A percentile compares a stretch with the other conserved stretches of the same genome.
Conservation (phyloP, 345 rosid species). For the Melastoma malabathricum region DNA sequence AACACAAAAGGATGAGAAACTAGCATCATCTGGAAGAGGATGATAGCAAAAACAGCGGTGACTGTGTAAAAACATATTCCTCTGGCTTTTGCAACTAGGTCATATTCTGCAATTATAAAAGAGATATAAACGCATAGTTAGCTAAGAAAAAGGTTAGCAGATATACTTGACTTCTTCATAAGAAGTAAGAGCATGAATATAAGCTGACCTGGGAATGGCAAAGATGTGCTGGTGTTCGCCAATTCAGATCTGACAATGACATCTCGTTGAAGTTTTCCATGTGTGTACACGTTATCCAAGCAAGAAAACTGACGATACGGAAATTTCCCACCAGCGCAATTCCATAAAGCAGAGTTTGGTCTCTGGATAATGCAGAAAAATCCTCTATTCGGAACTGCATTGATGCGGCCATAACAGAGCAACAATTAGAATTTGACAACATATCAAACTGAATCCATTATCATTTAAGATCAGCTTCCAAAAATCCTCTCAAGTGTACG, state of each 20-base stretch:
- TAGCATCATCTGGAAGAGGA: slow-evolving; percentile 52
- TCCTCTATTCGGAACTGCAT: slow-evolving; percentile 23
- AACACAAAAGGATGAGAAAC: slow-evolving; percentile 70
- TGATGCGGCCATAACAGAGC: slow-evolving; percentile 3
- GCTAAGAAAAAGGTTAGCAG: not conserved
- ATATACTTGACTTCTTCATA: no score
- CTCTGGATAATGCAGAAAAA: slow-evolving; percentile 16
- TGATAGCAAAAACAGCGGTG: slow-evolving; percentile 45
- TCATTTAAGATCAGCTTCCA: no score
- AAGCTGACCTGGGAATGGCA: slow-evolving; percentile 46
- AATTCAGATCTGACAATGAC: slow-evolving; percentile 44
- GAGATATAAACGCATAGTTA: not conserved
- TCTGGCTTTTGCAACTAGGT: slow-evolving; percentile 48
- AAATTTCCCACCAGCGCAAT: slow-evolving; percentile 13
- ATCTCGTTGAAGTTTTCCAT: slow-evolving; percentile 16
- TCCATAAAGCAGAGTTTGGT: slow-evolving; percentile 12
- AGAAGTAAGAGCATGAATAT: slow-evolving; percentile 4
- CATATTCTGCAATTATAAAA: slow-evolving; percentile 40
- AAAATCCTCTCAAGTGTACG: no score
- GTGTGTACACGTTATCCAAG: slow-evolving; percentile 17
- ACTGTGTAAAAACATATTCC: slow-evolving; percentile 66
- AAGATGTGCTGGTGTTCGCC: slow-evolving; percentile 32
- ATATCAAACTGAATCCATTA: no score
- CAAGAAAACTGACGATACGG: slow-evolving; percentile 11
- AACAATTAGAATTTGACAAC: no score